Evolutionary conservation across 2,329 filamentous ascomycete species (phyloP).

Genomic region (Aureobasidium sp.): DNA sequence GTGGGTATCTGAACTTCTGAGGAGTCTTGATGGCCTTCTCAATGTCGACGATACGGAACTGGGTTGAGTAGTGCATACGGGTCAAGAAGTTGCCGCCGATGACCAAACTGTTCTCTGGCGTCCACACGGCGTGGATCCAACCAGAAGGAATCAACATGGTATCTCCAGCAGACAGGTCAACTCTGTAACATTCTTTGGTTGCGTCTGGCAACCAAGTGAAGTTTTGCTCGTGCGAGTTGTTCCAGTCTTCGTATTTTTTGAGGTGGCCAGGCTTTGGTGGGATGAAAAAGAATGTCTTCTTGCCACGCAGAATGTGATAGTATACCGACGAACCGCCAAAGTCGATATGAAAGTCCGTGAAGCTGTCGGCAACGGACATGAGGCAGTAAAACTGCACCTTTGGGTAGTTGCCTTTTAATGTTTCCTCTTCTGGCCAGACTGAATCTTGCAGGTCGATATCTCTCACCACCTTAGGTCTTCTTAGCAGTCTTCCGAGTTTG

Average conservation of each 20-base stretch:
- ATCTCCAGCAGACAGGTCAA: conserved; percentile 57
- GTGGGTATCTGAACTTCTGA: conserved; percentile 57
- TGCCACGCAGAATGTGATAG: conserved; percentile 60
- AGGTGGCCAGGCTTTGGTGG: conserved; percentile 59
- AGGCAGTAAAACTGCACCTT: conserved; percentile 61
- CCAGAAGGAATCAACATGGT: conserved; percentile 64
- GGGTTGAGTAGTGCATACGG: conserved; percentile 55
- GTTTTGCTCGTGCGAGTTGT: conserved; percentile 56
- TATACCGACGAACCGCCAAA: conserved; percentile 64
- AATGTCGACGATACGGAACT: conserved; percentile 56
- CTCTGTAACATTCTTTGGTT: conserved; percentile 57
- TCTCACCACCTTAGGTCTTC: conserved; percentile 55
- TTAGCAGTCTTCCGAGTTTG: conserved; percentile 51
- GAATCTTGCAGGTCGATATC: conserved; percentile 51
- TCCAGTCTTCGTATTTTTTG: conserved; percentile 65
- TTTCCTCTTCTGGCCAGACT: conserved; percentile 46
- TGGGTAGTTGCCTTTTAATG: conserved; percentile 47
- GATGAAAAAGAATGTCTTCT: conserved; percentile 65
- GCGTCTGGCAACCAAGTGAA: conserved; percentile 56
- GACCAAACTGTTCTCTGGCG: conserved; percentile 58
- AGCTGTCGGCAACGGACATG: conserved; percentile 64
- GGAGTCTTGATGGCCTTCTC: conserved; percentile 60
- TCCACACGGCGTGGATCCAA: conserved; percentile 66
- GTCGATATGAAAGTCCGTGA: conserved; percentile 64
- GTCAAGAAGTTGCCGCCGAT: conserved; percentile 65